Evolutionary conservation across 306 rosid species (phyloP), one percentile per base, ranked within the genome.

Genomic region (Begonia masoniana): DNA sequence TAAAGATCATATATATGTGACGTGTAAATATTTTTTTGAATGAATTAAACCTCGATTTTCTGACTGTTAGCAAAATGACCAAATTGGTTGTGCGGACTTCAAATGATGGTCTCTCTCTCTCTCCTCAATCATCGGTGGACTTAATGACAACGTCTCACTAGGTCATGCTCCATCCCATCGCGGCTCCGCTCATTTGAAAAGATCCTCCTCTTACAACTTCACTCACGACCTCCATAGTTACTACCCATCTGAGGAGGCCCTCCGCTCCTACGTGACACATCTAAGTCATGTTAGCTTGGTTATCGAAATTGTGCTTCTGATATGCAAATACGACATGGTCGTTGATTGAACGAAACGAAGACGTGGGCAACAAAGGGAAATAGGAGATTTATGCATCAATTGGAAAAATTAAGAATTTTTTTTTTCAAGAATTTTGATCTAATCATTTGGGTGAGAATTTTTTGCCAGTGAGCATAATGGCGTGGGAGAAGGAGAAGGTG

Each of bases 271-370:
- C 21, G 43, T 76, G 10, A 76, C 65, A 0, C 85, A 87, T 54
- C 91, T 91, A 1, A 52, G 51, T 68, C 96, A 83, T 61, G 36
- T 78, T 14, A 50, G 56, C 70, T 78, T 83, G 10, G 94, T 87
- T 54, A 78, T 64, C 52, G 81, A 66, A 0, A 60, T 64, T 3
- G 84, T 76, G 21, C 81, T 80, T 49, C 87, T 91, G 10, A 73
- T 81, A 61, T 43, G 81, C 49, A 85, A 87, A 2, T 87, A 87
- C 64, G 23, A 81, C 73, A 76, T 87, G 94, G 91, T 85, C 62
- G 84, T 81, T 50, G 94, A 87, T 67, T 81, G 65, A 87, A 87
- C 74, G n/a, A n/a, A n/a, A n/a, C n/a, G 96, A 81, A 53, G 12
- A 16, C 10, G 55, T 47, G 48, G 65, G 54, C 0, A 64, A 62